A percentile compares a stretch with the other conserved stretches of the same genome.
Conservation (phyloP, 345 rosid species). For the Mangifera indica region DNA sequence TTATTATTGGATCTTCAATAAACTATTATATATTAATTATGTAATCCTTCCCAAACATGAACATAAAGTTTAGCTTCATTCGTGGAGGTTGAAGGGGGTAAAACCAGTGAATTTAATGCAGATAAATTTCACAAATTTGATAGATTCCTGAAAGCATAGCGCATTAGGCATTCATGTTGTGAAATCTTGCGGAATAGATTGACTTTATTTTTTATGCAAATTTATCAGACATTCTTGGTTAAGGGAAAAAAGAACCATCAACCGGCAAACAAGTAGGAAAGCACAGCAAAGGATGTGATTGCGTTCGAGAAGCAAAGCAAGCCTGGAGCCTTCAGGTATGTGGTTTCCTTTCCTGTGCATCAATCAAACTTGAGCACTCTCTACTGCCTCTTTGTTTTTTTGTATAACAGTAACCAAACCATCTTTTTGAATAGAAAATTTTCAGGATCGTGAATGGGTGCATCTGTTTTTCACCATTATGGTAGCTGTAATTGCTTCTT, state of each 20-base stretch:
- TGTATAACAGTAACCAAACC: background rate
- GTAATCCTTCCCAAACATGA: no score
- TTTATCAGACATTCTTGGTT: background rate
- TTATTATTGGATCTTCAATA: no score
- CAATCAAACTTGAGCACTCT: background rate
- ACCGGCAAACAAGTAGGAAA: slow-evolving; percentile 48
- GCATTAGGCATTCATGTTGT: no score
- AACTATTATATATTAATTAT: no score
- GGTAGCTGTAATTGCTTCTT: slow-evolving; percentile 34
- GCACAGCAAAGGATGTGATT: slow-evolving; percentile 63
- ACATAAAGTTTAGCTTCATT: no score
- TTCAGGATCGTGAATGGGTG: slow-evolving; percentile 41
- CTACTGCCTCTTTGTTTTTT: background rate
- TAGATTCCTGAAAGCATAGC: no score
- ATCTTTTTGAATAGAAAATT: slow-evolving; percentile 49
- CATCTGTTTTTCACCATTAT: slow-evolving; percentile 35
- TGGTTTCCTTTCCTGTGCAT: background rate
- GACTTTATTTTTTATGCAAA: no score
- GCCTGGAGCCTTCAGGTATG: slow-evolving; percentile 60
- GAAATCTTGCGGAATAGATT: no score
- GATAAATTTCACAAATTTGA: no score
- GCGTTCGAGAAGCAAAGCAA: slow-evolving; percentile 46
- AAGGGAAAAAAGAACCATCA: slow-evolving; percentile 55
- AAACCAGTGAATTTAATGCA: no score
- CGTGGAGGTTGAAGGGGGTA: no score